These are phyloP conservation scores for Calocera viscosa DNA, from an alignment of 768 basidiomycete species.

Conservation along the genomic window DNA sequence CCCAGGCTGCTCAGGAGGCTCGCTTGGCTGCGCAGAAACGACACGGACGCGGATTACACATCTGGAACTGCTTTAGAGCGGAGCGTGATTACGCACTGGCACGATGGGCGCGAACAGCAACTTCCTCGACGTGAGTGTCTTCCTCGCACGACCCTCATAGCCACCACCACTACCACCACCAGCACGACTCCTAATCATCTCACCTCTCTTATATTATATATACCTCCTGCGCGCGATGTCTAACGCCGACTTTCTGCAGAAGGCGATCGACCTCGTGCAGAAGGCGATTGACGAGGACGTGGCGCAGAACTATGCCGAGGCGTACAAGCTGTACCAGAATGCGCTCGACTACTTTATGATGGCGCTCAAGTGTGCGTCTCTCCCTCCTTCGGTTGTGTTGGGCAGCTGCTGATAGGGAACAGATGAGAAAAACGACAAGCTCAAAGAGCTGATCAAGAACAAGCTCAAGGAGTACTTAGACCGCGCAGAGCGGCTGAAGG, in stretches of 20 bases:
- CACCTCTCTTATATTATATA: neutral
- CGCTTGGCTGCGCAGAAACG: too few relatives aligned
- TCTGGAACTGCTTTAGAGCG: too few relatives aligned
- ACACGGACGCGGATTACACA: too few relatives aligned
- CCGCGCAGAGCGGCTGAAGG: slow-evolving; percentile 84
- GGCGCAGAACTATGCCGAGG: slow-evolving; percentile 86
- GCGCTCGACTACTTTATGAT: slow-evolving; percentile 97
- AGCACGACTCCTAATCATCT: neutral
- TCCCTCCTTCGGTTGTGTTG: neutral
- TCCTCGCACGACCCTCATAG: too few relatives aligned
- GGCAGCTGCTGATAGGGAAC: slow-evolving; percentile 13
- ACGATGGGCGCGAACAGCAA: slow-evolving; percentile 12
- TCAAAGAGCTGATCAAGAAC: slow-evolving; percentile 66
- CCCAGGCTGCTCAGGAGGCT: too few relatives aligned
- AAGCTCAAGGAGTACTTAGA: slow-evolving; percentile 88
- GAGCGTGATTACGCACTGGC: too few relatives aligned
- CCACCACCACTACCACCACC: neutral
- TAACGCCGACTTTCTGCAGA: slow-evolving; percentile 28
- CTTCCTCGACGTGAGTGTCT: slow-evolving; percentile 10
- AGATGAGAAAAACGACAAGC: slow-evolving; percentile 93
- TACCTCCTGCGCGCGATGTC: neutral
- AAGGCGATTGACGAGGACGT: slow-evolving; percentile 85
- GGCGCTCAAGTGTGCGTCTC: slow-evolving; percentile 69
- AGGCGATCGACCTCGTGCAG: slow-evolving; percentile 84
- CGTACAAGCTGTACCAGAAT: slow-evolving; percentile 91